Percentiles rank a stretch among this genome's conserved stretches.
Evolutionary conservation across 164 flowering plant genomes (phyloP).

Genomic region (Echeveria elegans): DNA sequence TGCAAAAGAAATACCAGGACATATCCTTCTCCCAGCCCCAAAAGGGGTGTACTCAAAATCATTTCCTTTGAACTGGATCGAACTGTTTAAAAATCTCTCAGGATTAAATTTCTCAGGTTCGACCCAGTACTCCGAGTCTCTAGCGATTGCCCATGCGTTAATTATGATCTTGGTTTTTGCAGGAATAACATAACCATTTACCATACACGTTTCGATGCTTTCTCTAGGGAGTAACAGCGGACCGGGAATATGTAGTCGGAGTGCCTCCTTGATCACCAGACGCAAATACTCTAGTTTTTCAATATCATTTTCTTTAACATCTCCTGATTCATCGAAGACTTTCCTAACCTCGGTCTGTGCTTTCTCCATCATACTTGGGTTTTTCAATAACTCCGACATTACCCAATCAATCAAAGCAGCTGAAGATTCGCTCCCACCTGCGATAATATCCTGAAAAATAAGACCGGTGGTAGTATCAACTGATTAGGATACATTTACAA

Average conservation of each 20-base stretch:
- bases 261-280: background rate
- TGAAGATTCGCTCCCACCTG: constrained; percentile 1
- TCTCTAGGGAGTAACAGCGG: constrained; percentile 2
- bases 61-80: background rate
- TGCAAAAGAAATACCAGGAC: background rate
- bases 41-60: constrained; percentile 6
- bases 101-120: background rate
- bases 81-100: background rate
- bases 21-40: constrained; percentile 3
- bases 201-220: background rate
- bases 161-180: background rate
- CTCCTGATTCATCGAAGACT: background rate
- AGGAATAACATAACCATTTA: constrained; percentile 10
- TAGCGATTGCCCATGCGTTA: constrained; percentile 3
- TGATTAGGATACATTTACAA: no score
- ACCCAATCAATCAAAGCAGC: background rate
- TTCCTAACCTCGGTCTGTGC: background rate
- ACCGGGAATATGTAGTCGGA: background rate
- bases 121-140: background rate
- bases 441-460: constrained; percentile 6
- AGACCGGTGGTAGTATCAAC: no score
- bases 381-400: constrained; percentile 8
- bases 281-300: background rate
- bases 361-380: background rate
- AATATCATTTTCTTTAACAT: background rate